A percentile compares a stretch with the other conserved stretches of the same genome.
These are phyloP conservation scores for Bruguiera parviflora DNA, from an alignment of 345 rosid species.

Conservation along the genomic window DNA sequence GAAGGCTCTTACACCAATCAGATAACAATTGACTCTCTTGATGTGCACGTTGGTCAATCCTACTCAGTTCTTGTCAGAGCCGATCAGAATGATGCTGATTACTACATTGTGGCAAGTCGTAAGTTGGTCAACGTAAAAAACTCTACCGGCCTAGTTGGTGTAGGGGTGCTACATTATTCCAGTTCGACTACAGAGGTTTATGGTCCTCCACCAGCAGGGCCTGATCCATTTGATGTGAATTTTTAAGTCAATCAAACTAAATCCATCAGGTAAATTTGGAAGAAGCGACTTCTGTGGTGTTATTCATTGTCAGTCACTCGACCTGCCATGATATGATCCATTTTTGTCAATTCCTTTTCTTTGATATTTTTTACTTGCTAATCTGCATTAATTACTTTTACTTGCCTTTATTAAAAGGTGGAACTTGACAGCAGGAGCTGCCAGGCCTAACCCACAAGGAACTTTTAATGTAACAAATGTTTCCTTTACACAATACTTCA, in stretches of 20 bases:
- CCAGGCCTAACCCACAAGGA: slow-evolving; percentile 67
- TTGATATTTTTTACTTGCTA: neutral
- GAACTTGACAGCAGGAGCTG: slow-evolving; percentile 54
- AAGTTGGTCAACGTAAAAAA: slow-evolving; percentile 20
- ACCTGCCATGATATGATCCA: too few species aligned
- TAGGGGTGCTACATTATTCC: slow-evolving; percentile 40
- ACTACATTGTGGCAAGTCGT: slow-evolving; percentile 50
- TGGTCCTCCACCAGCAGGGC: slow-evolving; percentile 37
- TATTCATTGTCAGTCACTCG: too few species aligned
- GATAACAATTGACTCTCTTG: slow-evolving; percentile 39
- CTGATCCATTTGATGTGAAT: slow-evolving; percentile 35
- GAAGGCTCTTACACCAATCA: slow-evolving; percentile 63
- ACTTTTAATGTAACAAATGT: slow-evolving; percentile 41
- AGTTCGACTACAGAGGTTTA: slow-evolving; percentile 19
- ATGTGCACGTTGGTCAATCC: slow-evolving; percentile 62
- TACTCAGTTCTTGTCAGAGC: slow-evolving; percentile 63
- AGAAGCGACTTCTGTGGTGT: neutral
- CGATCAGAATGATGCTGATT: slow-evolving; percentile 38
- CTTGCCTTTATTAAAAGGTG: slow-evolving; percentile 25
- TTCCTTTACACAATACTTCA: slow-evolving; percentile 36
- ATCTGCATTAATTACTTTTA: neutral
- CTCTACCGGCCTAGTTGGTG: slow-evolving; percentile 20
- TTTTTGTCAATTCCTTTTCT: too few species aligned
- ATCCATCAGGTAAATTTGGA: slow-evolving; percentile 29
- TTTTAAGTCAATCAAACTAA: slow-evolving; percentile 43